A percentile compares a stretch with the other conserved stretches of the same genome.
Evolutionary conservation across 2,329 filamentous ascomycete species (phyloP).

Genomic region (Ophiosphaerella herpotricha): DNA sequence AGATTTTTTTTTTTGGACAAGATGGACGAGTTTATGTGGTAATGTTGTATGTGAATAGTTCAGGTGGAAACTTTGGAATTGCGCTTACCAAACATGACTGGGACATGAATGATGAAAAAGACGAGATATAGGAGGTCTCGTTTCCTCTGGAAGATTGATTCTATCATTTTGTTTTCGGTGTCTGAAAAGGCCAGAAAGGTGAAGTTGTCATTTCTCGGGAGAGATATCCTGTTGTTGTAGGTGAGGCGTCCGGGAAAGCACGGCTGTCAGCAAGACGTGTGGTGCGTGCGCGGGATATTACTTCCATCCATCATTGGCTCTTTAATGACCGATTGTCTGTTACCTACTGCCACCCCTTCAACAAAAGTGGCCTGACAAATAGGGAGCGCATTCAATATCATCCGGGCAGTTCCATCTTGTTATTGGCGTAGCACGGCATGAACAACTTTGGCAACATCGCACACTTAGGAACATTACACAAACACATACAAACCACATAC

Average conservation of each 20-base stretch:
- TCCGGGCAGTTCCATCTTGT: too few species aligned
- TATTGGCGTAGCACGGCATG: too few species aligned
- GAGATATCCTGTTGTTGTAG: neutral
- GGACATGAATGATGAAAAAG: constrained; percentile 67
- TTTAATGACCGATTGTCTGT: neutral
- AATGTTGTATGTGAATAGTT: neutral
- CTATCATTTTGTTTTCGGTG: constrained; percentile 26
- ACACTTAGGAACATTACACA: too few species aligned
- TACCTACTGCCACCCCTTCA: too few species aligned
- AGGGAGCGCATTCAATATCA: neutral
- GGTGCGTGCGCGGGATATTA: neutral
- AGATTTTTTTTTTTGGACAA: neutral
- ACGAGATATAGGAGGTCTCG: constrained; percentile 57
- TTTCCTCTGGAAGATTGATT: constrained; percentile 45
- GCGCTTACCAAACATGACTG: constrained; percentile 62
- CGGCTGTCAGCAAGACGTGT: neutral
- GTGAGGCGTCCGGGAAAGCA: neutral
- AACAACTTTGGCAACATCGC: too few species aligned
- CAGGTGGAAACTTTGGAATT: neutral
- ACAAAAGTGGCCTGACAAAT: too few species aligned
- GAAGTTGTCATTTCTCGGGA: neutral
- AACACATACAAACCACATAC: too few species aligned
- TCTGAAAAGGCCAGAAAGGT: neutral
- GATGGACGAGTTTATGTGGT: neutral
- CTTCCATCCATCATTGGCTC: neutral